Evolutionary conservation across 1,284 basidiomycete species (phyloP).

Genomic region (Apiotrichum gamsii): DNA sequence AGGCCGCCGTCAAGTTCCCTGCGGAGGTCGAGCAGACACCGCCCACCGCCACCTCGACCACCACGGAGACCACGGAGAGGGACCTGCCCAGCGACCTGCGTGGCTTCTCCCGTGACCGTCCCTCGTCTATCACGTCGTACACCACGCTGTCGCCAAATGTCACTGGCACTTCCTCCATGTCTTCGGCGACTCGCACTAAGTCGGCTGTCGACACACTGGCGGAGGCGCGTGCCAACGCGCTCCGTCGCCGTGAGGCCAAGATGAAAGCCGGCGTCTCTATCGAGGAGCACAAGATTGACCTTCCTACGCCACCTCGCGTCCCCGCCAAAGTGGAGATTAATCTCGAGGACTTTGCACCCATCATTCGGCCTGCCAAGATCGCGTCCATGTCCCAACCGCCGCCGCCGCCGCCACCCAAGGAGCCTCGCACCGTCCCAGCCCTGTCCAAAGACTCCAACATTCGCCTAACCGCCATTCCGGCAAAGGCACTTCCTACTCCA

Average conservation of each 20-base stretch:
- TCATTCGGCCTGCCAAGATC: no score
- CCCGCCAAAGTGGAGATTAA: neutral
- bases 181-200: constrained; percentile 16
- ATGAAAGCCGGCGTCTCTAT: constrained; percentile 23
- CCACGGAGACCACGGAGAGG: constrained; percentile 7
- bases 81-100: no score
- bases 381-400: no score
- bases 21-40: constrained; percentile 14
- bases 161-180: constrained; percentile 23
- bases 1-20: no score
- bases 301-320: constrained; percentile 6
- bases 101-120: neutral
- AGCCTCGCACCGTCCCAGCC: no score
- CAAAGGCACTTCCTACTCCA: constrained; percentile 8
- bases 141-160: constrained; percentile 15
- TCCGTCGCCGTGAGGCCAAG: constrained; percentile 35
- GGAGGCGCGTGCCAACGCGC: constrained; percentile 39
- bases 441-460: no score
- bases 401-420: no score
- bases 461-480: neutral
- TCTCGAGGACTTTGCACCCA: neutral
- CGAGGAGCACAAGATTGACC: constrained; percentile 10
- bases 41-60: constrained; percentile 16
- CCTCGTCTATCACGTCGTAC: neutral
- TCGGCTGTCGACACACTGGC: constrained; percentile 37